These are phyloP conservation scores for Eucalyptus caleyi DNA, from an alignment of 345 rosid species.

Conservation along the genomic window DNA sequence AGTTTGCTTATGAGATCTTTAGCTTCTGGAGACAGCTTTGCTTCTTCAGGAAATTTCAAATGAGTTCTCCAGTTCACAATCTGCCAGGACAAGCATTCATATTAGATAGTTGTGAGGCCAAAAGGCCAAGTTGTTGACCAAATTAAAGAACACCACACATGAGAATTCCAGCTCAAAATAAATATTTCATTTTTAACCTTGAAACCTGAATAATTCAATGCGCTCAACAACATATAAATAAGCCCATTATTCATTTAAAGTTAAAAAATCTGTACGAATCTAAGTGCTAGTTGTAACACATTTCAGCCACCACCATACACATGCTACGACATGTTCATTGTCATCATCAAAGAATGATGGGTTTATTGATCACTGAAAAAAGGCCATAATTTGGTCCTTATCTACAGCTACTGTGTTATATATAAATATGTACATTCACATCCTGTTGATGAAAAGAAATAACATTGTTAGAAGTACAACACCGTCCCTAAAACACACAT, in stretches of 20 bases:
- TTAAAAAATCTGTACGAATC: background rate
- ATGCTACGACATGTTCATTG: background rate
- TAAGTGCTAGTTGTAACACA: background rate
- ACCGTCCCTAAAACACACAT: background rate
- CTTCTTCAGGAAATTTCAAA: constrained; percentile 96
- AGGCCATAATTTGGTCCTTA: background rate
- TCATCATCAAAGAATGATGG: background rate
- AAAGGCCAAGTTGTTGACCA: background rate
- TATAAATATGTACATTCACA: background rate
- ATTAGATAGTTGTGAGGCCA: background rate
- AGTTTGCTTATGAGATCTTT: constrained; percentile 84
- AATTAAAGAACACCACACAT: background rate
- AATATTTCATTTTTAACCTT: background rate
- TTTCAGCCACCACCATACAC: background rate
- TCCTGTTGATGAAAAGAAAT: background rate
- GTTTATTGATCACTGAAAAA: background rate
- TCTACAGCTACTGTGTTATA: background rate
- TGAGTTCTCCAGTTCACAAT: constrained; percentile 97
- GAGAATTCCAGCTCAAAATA: background rate
- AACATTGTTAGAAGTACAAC: background rate
- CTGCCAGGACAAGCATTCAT: constrained; percentile 13
- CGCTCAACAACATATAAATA: background rate
- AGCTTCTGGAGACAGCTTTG: constrained; percentile 77
- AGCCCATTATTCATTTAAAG: background rate
- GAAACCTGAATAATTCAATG: background rate